These are phyloP conservation scores for Wickerhamomyces tratensis DNA, from an alignment of 805 yeast genomes.

Conservation along the genomic window DNA sequence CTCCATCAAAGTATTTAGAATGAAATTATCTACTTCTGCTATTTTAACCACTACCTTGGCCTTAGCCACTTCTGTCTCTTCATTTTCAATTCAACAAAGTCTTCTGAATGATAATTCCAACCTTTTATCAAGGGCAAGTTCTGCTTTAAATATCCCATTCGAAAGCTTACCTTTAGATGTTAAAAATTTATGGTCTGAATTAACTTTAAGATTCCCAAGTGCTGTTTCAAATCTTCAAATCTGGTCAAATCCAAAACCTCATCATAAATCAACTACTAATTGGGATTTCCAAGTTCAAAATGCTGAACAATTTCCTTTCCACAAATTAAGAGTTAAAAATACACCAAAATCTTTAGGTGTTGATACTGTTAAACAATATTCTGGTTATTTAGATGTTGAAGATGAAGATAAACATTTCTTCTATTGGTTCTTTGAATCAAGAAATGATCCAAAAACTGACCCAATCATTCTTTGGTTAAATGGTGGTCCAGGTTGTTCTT, in stretches of 20 bases:
- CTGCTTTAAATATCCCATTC: constrained; percentile 39
- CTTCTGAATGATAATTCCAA: constrained; percentile 14
- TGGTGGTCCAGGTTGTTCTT: constrained; percentile 95
- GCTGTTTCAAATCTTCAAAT: constrained; percentile 39
- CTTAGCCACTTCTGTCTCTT: constrained; percentile 5
- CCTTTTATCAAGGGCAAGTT: constrained; percentile 38
- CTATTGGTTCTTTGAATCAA: constrained; percentile 77
- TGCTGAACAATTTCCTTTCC: constrained; percentile 29
- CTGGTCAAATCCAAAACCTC: constrained; percentile 38
- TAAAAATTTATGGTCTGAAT: constrained; percentile 50
- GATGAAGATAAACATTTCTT: constrained; percentile 85
- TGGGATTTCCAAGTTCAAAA: constrained; percentile 32
- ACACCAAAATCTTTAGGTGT: constrained; percentile 63
- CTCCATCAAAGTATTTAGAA: no score
- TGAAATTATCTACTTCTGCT: neutral
- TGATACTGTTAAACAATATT: constrained; percentile 71
- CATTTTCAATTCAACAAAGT: constrained; percentile 22
- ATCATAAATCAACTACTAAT: constrained; percentile 12
- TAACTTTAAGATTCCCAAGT: constrained; percentile 52
- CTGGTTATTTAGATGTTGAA: constrained; percentile 78
- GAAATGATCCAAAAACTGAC: constrained; percentile 80
- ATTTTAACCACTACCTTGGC: neutral
- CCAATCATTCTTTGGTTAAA: constrained; percentile 85
- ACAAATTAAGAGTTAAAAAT: constrained; percentile 53
- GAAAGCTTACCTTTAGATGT: constrained; percentile 39